Conservation (phyloP, 371 early-diverging fungal genomes). For the Quaeritorhiza haematococci region DNA sequence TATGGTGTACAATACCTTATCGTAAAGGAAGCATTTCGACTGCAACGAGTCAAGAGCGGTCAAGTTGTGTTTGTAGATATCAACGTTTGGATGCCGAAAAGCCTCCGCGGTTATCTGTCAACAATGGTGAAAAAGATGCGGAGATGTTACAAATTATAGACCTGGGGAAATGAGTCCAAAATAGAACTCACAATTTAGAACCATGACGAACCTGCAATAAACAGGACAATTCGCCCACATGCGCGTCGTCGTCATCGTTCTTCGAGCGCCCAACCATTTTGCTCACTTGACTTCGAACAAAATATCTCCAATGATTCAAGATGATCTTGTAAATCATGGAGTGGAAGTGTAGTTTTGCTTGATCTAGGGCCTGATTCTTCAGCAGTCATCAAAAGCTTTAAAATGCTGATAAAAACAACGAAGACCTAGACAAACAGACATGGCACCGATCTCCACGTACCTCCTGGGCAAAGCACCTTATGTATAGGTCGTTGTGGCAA, state of each 20-base stretch:
- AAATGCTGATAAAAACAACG: neutral
- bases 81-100: neutral
- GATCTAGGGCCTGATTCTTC: slow-evolving; percentile 3
- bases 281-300: slow-evolving; percentile 4
- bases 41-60: neutral
- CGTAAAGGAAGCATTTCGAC: neutral
- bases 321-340: neutral
- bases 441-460: neutral
- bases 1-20: neutral
- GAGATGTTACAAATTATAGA: too few species aligned
- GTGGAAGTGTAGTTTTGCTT: neutral
- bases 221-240: too few species aligned
- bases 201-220: too few species aligned
- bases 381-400: neutral
- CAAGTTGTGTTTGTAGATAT: slow-evolving; percentile 1
- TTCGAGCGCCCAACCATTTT: slow-evolving; percentile 1
- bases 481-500: neutral
- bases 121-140: too few species aligned
- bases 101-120: slow-evolving; percentile 2
- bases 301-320: slow-evolving; percentile 10
- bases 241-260: neutral
- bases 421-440: neutral
- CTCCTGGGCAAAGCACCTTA: neutral
- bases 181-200: too few species aligned
- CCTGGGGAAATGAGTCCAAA: too few species aligned